phyloP scores from a whole-genome alignment of 2,329 filamentous ascomycete species.

The Aspergillus fructus region DNA sequence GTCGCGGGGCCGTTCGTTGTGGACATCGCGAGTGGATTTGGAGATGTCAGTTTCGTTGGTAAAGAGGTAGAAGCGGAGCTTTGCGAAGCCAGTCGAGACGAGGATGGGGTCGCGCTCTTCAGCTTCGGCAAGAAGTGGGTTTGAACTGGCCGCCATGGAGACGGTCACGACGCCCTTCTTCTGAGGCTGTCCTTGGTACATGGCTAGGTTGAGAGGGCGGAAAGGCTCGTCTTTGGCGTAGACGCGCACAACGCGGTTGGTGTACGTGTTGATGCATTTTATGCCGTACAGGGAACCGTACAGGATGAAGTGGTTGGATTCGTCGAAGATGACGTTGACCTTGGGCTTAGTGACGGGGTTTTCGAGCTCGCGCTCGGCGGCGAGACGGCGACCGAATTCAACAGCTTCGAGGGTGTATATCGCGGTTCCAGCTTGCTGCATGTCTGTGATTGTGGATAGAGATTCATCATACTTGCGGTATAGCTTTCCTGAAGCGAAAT shows the following conservation, averaged over 20 bases:
- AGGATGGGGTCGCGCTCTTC: slow-evolving; percentile 89
- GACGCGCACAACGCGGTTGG: slow-evolving; percentile 85
- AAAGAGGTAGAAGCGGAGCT: slow-evolving; percentile 96
- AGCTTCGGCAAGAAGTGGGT: slow-evolving; percentile 88
- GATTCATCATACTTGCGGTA: slow-evolving; percentile 95
- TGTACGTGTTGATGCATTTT: slow-evolving; percentile 94
- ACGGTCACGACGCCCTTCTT: slow-evolving; percentile 92
- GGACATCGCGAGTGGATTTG: slow-evolving; percentile 83
- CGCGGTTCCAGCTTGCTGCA: slow-evolving; percentile 91
- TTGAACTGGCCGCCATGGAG: slow-evolving; percentile 93
- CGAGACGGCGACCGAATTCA: slow-evolving; percentile 86
- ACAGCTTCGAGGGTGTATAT: slow-evolving; percentile 80
- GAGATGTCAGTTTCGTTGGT: slow-evolving; percentile 83
- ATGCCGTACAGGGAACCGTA: slow-evolving; percentile 90
- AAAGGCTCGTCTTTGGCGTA: slow-evolving; percentile 90
- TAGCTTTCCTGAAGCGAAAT: slow-evolving; percentile 85
- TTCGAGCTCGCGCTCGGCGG: slow-evolving; percentile 83
- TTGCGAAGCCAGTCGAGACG: slow-evolving; percentile 77
- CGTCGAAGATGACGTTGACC: slow-evolving; percentile 89
- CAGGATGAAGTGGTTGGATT: slow-evolving; percentile 90
- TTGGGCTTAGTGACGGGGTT: slow-evolving; percentile 65
- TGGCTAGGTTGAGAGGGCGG: slow-evolving; percentile 73
- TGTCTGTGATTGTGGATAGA: slow-evolving; percentile 80
- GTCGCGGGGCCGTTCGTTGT: slow-evolving; percentile 86
- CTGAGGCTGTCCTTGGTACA: slow-evolving; percentile 94